Base-by-base conservation (phyloP, 495 filamentous ascomycete genomes). In the Oidiodendron maius region DNA sequence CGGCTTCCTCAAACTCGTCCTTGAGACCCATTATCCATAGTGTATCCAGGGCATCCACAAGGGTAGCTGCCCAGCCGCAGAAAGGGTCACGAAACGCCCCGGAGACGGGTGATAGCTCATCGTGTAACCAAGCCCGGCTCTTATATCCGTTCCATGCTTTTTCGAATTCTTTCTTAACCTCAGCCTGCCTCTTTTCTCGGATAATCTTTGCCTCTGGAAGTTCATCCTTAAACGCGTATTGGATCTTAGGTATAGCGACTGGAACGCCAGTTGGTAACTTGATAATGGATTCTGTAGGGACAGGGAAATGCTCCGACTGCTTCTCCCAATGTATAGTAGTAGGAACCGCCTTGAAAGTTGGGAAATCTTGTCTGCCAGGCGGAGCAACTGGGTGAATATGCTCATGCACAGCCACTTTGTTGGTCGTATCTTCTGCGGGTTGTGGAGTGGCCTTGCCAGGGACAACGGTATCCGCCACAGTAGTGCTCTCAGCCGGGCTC, bases 1-100 rank as follows among this genome's bases (percentile, higher is more conserved):
- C 76, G 12, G 90, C 93, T 47, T 91, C 87, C 42, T 90, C 80
- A 62, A 97, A 98, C 55, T 97, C 91, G 5, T 87, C 73, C 62
- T 87, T 81, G 64, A 97, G 58, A 6, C 81, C 90, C 89, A 96
- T 96, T 49, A 98, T 93, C 89, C 90, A 97, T 13, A 98, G 68
- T 0, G 91, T 94, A 64, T 98, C 93, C 30, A 98, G 69, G n/a
- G 84, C 65, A 68, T 98, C 93, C 3, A 98, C 89, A 50, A 98
- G 61, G 2, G 93, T 96, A 3, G 93, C 93, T 17, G 86, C 93
- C 93, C 93, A 98, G 18, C 87, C 88, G 61, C 84, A 90, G 59
- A 98, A 98, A 0, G 91, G 87, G 58, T 97, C 74, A 0, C 74
- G 69, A 25, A 68, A 75, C 25, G 63, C 65, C 10, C 78, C 79